A percentile compares a stretch with the other conserved stretches of the same genome.
Conservation (phyloP, 768 basidiomycete genomes). For the Tylopilus intermedius region DNA sequence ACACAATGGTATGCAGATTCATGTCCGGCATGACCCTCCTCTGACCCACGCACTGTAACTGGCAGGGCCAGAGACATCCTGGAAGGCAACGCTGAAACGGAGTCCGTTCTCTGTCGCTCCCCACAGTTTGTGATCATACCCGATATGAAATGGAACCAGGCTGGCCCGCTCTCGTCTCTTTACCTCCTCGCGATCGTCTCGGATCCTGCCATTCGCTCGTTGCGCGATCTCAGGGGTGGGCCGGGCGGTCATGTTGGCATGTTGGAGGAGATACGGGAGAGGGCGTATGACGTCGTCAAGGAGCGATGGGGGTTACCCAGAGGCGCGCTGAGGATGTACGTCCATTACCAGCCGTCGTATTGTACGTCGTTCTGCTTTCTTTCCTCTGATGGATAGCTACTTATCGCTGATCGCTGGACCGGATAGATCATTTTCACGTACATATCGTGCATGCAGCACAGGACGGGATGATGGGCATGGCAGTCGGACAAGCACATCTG, state of each 20-base stretch:
- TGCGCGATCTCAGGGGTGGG: conserved; percentile 64
- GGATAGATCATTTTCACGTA: conserved; percentile 86
- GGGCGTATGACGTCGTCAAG: conserved; percentile 48
- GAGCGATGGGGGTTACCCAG: conserved; percentile 61
- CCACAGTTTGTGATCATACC: conserved; percentile 76
- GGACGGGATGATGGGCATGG: conserved; percentile 57
- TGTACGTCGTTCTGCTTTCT: conserved; percentile 46
- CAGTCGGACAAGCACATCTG: conserved; percentile 87
- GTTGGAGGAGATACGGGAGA: conserved; percentile 57
- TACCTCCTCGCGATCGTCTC: conserved; percentile 81
- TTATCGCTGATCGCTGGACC: neutral
- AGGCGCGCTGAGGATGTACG: conserved; percentile 68
- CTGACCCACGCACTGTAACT: neutral
- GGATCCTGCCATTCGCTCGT: conserved; percentile 55
- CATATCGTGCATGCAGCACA: conserved; percentile 80
- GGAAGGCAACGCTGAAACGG: conserved; percentile 66
- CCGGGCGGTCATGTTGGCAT: conserved; percentile 54
- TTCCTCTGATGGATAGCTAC: too few species aligned
- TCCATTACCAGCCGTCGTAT: conserved; percentile 96
- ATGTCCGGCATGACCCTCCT: neutral
- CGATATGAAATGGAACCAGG: conserved; percentile 97
- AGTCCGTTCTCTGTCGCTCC: conserved; percentile 63
- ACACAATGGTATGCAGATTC: conserved; percentile 62
- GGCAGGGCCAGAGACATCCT: conserved; percentile 84
- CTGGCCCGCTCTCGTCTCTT: conserved; percentile 53